Base-by-base conservation (phyloP, 305 asterid genomes). In the Fraxinus velutina region DNA sequence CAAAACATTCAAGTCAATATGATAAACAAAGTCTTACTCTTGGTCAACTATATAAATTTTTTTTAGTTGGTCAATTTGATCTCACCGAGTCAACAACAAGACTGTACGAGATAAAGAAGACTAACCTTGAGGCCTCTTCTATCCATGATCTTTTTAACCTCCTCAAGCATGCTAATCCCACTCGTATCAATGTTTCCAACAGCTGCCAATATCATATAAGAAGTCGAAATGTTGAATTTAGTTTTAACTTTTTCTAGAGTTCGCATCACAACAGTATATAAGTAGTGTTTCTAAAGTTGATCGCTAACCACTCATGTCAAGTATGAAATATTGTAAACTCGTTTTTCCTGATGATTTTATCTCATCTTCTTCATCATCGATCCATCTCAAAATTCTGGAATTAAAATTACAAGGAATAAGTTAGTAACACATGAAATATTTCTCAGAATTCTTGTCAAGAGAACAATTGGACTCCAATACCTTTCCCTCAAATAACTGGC, bases 151-250 rank as follows among this genome's bases (percentile, higher is more conserved):
- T 93, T 93, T 85, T 89, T 89, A 13, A 92, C 86, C 90, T 95
- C 99, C 33, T 95, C 92, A 6, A 93, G 80, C 99, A 95, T 93
- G 89, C 93, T 89, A 37, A 95, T 92, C 79, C 99, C 99, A 32
- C 99, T 95, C 22, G 99, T 95, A 74, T 95, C 99, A 10, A 95
- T 93, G 91, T 93, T 95, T 12, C 94, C 99, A 2, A 95, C 92
- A 36, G 97, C 99, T 95, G 90, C 76, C 34, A 76, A 66, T 86
- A 78, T 1, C 42, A 52, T 10, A 77, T 62, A 10, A 73, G 34
- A 74, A 78, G 10, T 32, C 10, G 29, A 24, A 32, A 21, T 78
- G 39, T 21, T 50, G 30, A 5, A 4, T 39, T 39, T 9, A 39
- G 50, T 52, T 52, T 19, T n/a, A n/a, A n/a, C n/a, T n/a, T n/a